Conservation (phyloP, 768 basidiomycete species). For the Phlebiopsis gigantea region DNA sequence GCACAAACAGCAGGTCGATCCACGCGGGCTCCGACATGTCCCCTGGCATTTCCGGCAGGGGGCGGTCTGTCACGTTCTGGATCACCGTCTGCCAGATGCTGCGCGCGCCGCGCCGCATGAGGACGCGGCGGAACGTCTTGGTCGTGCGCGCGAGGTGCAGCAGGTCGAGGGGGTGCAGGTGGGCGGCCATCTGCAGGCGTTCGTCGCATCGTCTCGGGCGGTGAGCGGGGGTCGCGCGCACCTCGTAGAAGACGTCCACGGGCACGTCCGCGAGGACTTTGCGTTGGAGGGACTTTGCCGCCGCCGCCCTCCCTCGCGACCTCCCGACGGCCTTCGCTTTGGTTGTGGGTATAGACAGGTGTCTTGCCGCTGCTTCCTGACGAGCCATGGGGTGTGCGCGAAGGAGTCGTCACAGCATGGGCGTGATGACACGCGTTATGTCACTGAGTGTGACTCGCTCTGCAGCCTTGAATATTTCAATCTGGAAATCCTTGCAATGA, state of each 20-base stretch:
- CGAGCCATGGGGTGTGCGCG: too few relatives aligned
- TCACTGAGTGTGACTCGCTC: too few relatives aligned
- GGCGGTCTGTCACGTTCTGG: conserved; percentile 11
- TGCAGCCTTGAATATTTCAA: too few relatives aligned
- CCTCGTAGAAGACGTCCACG: neutral
- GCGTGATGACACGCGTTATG: too few relatives aligned
- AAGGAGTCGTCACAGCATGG: too few relatives aligned
- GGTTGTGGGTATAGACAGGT: too few relatives aligned
- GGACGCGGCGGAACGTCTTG: conserved; percentile 1
- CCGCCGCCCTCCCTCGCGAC: neutral
- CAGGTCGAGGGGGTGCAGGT: conserved; percentile 6
- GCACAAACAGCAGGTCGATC: neutral
- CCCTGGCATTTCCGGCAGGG: conserved; percentile 18
- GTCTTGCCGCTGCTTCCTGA: too few relatives aligned
- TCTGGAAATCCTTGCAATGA: too few relatives aligned
- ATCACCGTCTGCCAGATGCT: conserved; percentile 22
- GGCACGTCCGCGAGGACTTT: neutral
- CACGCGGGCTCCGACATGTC: neutral
- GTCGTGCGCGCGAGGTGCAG: conserved; percentile 5
- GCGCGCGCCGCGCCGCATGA: neutral
- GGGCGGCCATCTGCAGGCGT: neutral
- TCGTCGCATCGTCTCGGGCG: neutral
- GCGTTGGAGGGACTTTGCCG: neutral
- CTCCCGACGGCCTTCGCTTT: neutral
- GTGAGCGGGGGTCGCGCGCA: neutral